Base-by-base conservation (phyloP, 805 yeast genomes). In the Lipomyces kockii region DNA sequence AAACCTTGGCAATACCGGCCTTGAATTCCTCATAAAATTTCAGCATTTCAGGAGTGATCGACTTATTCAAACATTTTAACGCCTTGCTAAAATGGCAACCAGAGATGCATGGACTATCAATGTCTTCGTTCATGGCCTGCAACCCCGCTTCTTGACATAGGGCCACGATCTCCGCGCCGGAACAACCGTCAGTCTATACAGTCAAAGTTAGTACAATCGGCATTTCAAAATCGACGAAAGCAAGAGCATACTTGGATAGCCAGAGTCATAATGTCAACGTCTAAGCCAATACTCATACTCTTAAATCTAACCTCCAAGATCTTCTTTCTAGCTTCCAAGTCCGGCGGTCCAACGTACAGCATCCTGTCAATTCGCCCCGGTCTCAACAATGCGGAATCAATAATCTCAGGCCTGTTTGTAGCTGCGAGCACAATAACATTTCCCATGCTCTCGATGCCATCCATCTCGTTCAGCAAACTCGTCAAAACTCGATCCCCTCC, bases 311-410 rank as follows among this genome's bases (percentile, higher is more conserved):
- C 92, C 60, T 80, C 79, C 66, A 95, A 78, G 25, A 95, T 94
- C 75, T 91, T 92, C 58, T 86, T 76, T 64, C 98, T 83, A 0
- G 98, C 97, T 1, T 83, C 87, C 61, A 74, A 78, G 75, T 93
- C 97, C 0, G 99, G 99, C 1, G 98, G 98, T 0, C 90, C 85
- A 9, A 95, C 98, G 76, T 91, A 95, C 39, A 95, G 87, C 72
- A 94, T 94, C 73, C 98, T 85, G 76, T 95, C 99, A 71, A 95
- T 82, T 76, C 99, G 85, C 0, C 99, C 99, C 0, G 99, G 99
- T 74, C 99, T 86, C 76, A 95, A 81, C 65, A 95, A 81, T 0
- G 99, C 99, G 0, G 97, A 85, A 76, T 95, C 99, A 56, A 95
- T 92, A 32, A 90, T 89, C 58, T 92, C 92, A 0, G 99, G 99